Evolutionary conservation across 1,284 basidiomycete genomes (phyloP).

Genomic region (Austropuccinia psidii): DNA sequence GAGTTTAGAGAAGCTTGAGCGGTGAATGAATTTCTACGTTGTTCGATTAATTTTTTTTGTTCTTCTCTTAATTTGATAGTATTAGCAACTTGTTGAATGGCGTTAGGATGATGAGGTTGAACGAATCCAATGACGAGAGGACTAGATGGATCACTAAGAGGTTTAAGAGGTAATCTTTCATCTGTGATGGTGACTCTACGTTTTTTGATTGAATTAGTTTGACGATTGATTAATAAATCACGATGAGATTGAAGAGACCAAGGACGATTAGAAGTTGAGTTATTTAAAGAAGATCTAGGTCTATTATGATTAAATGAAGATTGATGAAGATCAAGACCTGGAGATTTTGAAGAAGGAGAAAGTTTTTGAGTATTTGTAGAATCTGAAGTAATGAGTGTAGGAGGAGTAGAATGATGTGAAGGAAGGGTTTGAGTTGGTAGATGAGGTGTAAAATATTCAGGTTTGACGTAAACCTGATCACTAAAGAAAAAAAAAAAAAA

Average conservation of each 20-base stretch:
- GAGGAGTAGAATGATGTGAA: constrained; percentile 5
- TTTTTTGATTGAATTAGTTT: constrained; percentile 7
- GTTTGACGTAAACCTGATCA: constrained; percentile 3
- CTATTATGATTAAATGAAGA: not conserved
- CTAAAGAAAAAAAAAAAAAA: not conserved
- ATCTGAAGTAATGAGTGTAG: not conserved
- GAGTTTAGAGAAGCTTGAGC: constrained; percentile 27
- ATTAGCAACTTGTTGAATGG: constrained; percentile 31
- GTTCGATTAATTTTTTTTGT: constrained; percentile 34
- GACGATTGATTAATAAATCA: not conserved
- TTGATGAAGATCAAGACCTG: not conserved
- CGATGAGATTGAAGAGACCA: not conserved
- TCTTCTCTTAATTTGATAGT: constrained; percentile 34
- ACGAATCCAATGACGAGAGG: constrained; percentile 24
- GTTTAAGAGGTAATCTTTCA: not conserved
- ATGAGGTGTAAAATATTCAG: constrained; percentile 28
- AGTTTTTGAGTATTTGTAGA: not conserved
- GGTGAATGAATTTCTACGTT: constrained; percentile 28
- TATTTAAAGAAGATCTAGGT: not conserved
- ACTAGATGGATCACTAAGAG: constrained; percentile 6
- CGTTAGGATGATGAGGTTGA: constrained; percentile 3
- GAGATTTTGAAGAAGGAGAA: not conserved
- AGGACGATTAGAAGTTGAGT: not conserved
- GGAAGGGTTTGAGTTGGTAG: constrained; percentile 22
- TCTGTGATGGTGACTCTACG: constrained; percentile 8